phyloP scores from a whole-genome alignment of 2,329 filamentous ascomycete genomes.

The Trichoderma gracile region DNA sequence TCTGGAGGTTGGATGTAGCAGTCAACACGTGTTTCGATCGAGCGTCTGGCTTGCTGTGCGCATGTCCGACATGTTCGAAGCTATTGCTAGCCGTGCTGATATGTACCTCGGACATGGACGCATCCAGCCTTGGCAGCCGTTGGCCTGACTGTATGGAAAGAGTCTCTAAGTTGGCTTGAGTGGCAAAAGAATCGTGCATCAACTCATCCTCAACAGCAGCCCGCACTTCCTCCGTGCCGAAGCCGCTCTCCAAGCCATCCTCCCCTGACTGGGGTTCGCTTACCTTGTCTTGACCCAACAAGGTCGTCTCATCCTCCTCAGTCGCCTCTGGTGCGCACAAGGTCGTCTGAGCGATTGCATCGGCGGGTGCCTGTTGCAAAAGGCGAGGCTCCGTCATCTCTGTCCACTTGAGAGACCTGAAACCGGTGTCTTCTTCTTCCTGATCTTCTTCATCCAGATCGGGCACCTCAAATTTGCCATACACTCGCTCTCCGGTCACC shows the following conservation, averaged over 20 bases:
- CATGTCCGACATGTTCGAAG: conserved; percentile 24
- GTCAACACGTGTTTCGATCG: neutral
- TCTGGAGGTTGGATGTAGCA: neutral
- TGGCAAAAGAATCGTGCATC: conserved; percentile 25
- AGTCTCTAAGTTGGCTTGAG: conserved; percentile 30
- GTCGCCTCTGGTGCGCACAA: neutral
- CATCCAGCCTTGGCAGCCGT: conserved; percentile 30
- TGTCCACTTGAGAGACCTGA: conserved; percentile 58
- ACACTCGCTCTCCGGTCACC: conserved; percentile 69
- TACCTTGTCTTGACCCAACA: conserved; percentile 18
- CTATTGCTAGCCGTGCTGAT: conserved; percentile 32
- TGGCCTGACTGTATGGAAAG: conserved; percentile 37
- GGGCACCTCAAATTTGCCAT: conserved; percentile 76
- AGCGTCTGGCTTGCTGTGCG: conserved; percentile 13
- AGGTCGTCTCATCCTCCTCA: neutral
- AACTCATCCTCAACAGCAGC: conserved; percentile 31
- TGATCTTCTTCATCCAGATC: conserved; percentile 61
- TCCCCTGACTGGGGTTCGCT: conserved; percentile 19
- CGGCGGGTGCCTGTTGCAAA: conserved; percentile 45
- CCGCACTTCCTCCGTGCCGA: conserved; percentile 38
- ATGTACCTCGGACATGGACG: conserved; percentile 30
- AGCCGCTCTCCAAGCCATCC: conserved; percentile 31
- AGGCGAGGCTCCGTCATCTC: conserved; percentile 71
- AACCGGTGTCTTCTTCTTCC: conserved; percentile 61
- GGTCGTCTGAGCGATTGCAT: conserved; percentile 32